phyloP scores from a whole-genome alignment of 331 rosid species.

The Cydonia oblonga region DNA sequence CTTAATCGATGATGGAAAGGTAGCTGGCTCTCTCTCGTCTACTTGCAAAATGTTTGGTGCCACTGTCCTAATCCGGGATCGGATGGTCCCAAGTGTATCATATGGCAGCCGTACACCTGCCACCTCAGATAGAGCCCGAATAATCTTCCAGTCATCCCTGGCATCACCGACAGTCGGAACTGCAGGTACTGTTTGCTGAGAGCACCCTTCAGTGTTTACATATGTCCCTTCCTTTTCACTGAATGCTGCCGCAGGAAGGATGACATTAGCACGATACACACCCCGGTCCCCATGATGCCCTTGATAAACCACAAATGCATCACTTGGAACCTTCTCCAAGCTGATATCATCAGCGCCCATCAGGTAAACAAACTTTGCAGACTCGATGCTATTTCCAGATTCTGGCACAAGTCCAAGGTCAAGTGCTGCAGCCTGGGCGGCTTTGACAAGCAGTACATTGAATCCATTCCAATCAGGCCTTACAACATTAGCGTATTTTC shows the following conservation, averaged over 20 bases:
- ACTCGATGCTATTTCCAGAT: conserved; percentile 59
- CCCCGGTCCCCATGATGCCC: conserved; percentile 92
- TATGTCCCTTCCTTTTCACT: conserved; percentile 98
- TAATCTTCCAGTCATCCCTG: conserved; percentile 93
- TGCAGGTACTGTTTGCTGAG: conserved; percentile 89
- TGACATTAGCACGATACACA: conserved; percentile 82
- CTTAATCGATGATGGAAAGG: conserved; percentile 58
- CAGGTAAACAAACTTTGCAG: conserved; percentile 80
- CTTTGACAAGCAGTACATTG: conserved; percentile 82
- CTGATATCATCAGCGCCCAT: conserved; percentile 91
- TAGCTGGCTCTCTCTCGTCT: conserved; percentile 79
- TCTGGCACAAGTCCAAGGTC: conserved; percentile 97
- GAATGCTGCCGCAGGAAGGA: conserved; percentile 84
- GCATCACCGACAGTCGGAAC: conserved; percentile 98
- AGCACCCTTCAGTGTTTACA: conserved; percentile 83
- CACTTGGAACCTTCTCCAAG: conserved; percentile 52
- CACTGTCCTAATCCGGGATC: conserved; percentile 55
- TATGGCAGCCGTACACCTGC: conserved; percentile 63
- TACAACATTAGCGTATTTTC: conserved; percentile 46
- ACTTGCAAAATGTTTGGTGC: conserved; percentile 73
- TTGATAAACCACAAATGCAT: conserved; percentile 95
- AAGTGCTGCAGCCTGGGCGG: conserved; percentile 96
- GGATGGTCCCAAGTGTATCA: conserved; percentile 57
- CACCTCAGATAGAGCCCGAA: conserved; percentile 87
- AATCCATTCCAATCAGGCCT: conserved; percentile 90